Evolutionary conservation across 352 stramenopile genomes (phyloP).

Genomic region (Phytopythium montanum): DNA sequence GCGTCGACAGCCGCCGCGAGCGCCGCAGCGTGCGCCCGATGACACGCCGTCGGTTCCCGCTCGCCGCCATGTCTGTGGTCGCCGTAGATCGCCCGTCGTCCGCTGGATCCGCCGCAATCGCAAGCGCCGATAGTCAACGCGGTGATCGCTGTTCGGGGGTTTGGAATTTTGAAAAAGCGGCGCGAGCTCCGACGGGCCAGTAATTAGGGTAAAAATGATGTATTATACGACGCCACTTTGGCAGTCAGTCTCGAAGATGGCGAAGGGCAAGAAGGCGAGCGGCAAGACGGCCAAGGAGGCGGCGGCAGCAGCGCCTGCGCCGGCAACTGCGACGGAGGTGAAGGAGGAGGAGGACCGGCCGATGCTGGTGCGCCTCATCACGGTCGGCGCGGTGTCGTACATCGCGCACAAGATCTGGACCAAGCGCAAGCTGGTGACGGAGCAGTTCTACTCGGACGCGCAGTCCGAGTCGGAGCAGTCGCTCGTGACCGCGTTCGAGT

Average conservation of each 20-base stretch:
- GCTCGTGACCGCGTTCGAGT: slow-evolving; percentile 79
- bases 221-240: not conserved
- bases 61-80: slow-evolving; percentile 27
- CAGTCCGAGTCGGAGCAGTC: slow-evolving; percentile 46
- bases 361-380: slow-evolving; percentile 49
- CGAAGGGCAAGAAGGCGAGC: slow-evolving; percentile 9
- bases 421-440: slow-evolving; percentile 58
- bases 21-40: slow-evolving; percentile 47
- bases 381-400: slow-evolving; percentile 63
- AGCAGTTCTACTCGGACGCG: slow-evolving; percentile 57
- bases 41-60: slow-evolving; percentile 18
- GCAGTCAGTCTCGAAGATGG: slow-evolving; percentile 1
- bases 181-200: no score
- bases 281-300: slow-evolving; percentile 4
- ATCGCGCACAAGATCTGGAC: slow-evolving; percentile 81
- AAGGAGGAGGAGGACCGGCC: slow-evolving; percentile 23
- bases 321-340: slow-evolving; percentile 3
- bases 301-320: not conserved
- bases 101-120: not conserved
- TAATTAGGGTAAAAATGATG: no score
- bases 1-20: slow-evolving; percentile 17
- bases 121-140: no score
- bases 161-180: not conserved
- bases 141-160: not conserved
- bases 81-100: not conserved